These are phyloP conservation scores for Bacidia rubella DNA, from an alignment of 495 filamentous ascomycete genomes.

Conservation along the genomic window DNA sequence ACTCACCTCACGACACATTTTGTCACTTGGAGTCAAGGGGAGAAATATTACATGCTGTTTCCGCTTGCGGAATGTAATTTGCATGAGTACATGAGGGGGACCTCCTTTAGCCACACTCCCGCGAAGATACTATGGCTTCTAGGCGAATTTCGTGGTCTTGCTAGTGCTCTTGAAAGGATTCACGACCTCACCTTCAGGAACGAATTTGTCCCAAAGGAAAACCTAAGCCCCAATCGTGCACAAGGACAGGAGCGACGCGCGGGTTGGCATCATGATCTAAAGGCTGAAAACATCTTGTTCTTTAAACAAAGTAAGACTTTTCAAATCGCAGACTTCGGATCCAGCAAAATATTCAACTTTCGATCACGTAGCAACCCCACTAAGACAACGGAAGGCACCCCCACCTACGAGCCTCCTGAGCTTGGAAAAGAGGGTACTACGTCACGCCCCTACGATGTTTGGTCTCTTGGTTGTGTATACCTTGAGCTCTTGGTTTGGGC, in stretches of 20 bases:
- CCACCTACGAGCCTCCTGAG: conserved; percentile 35
- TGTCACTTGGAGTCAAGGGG: conserved; percentile 10
- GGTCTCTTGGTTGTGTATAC: conserved; percentile 35
- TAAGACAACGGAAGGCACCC: conserved; percentile 7
- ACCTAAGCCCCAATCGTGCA: neutral
- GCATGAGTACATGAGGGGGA: conserved; percentile 12
- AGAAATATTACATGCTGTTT: conserved; percentile 18
- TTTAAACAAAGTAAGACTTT: conserved; percentile 13
- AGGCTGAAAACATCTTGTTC: conserved; percentile 25
- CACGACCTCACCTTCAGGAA: conserved; percentile 10
- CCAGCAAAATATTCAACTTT: conserved; percentile 5
- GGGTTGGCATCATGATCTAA: conserved; percentile 22
- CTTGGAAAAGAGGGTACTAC: conserved; percentile 21
- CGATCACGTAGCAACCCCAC: conserved; percentile 6
- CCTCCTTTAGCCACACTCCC: neutral
- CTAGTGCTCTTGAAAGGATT: conserved; percentile 11
- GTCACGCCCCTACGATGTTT: conserved; percentile 33
- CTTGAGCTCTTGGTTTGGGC: conserved; percentile 25
- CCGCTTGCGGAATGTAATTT: conserved; percentile 20
- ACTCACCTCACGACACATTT: conserved; percentile 9
- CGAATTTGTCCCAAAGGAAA: neutral
- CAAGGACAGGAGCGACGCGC: neutral
- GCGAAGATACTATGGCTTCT: conserved; percentile 12
- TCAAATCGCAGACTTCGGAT: conserved; percentile 15
- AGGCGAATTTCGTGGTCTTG: conserved; percentile 16